Evolutionary conservation across 345 rosid genomes (phyloP).

Genomic region (Lepidium didymum): DNA sequence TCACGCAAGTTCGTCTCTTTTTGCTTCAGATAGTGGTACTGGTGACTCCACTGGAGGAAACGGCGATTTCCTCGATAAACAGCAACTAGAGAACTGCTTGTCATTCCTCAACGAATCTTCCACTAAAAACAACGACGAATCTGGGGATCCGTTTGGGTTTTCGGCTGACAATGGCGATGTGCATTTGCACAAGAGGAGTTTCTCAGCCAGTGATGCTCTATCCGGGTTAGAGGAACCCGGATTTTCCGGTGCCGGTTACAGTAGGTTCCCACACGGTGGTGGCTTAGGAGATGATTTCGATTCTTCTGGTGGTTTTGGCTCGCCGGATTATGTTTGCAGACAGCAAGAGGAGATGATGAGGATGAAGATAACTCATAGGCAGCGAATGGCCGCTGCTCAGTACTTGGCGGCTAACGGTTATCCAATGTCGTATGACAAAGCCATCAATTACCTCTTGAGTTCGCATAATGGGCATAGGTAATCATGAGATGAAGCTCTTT

Average conservation of each 20-base stretch:
- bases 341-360: conserved; percentile 63
- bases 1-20: conserved; percentile 48
- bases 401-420: conserved; percentile 40
- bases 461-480: conserved; percentile 72
- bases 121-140: conserved; percentile 42
- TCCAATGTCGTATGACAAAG: conserved; percentile 47
- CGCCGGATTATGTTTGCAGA: conserved; percentile 48
- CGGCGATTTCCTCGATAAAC: conserved; percentile 56
- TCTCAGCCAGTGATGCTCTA: conserved; percentile 70
- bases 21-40: conserved; percentile 27
- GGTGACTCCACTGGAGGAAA: conserved; percentile 19
- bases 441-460: conserved; percentile 52
- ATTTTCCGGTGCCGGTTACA: conserved; percentile 37
- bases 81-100: conserved; percentile 52
- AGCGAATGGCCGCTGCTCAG: conserved; percentile 64
- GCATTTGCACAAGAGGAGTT: conserved; percentile 70
- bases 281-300: conserved; percentile 31
- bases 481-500: conserved; percentile 7
- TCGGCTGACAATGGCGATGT: conserved; percentile 36
- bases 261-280: conserved; percentile 55
- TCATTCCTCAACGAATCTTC: conserved; percentile 70
- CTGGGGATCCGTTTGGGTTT: conserved; percentile 35
- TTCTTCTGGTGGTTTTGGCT: conserved; percentile 40
- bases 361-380: conserved; percentile 56
- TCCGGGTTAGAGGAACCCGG: conserved; percentile 46